Percentiles rank a stretch among this genome's conserved stretches.
These are phyloP conservation scores for Dalechampia spathulata DNA, from an alignment of 441 rosid species.

Conservation along the genomic window DNA sequence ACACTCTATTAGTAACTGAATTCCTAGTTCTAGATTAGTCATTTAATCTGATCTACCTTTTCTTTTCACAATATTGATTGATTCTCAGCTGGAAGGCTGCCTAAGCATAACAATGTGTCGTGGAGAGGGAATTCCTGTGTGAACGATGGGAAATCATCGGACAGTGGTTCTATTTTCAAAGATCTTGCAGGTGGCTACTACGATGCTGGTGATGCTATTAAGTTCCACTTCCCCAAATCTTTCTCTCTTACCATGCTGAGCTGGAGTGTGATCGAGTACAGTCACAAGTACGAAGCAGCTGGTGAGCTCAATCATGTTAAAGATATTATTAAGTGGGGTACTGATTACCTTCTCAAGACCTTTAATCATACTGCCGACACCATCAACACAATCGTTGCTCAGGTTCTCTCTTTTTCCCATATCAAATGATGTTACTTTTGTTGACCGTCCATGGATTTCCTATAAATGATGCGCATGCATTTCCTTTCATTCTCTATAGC, in stretches of 20 bases:
- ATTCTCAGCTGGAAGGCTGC: conserved; percentile 72
- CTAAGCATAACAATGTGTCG: conserved; percentile 61
- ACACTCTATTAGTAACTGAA: too few species aligned
- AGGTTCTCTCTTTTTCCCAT: too few species aligned
- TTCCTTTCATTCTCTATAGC: too few species aligned
- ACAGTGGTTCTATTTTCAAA: conserved; percentile 23
- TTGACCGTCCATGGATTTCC: too few species aligned
- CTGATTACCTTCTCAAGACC: conserved; percentile 68
- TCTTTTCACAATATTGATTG: background rate
- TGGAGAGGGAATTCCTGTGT: conserved; percentile 81
- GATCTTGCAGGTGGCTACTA: conserved; percentile 80
- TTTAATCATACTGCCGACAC: conserved; percentile 62
- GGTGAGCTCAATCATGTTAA: conserved; percentile 82
- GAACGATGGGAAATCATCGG: conserved; percentile 53
- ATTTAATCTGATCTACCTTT: background rate
- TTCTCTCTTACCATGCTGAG: conserved; percentile 90
- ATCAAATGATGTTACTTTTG: background rate
- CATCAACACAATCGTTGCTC: conserved; percentile 46
- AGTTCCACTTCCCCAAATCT: conserved; percentile 73
- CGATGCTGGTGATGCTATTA: conserved; percentile 94
- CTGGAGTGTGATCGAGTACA: conserved; percentile 98
- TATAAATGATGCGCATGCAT: too few species aligned
- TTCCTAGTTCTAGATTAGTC: too few species aligned
- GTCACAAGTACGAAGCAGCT: conserved; percentile 75
- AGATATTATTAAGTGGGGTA: conserved; percentile 69